phyloP scores from a whole-genome alignment of 1,284 basidiomycete species.

The Sphaerobolus stellatus region DNA sequence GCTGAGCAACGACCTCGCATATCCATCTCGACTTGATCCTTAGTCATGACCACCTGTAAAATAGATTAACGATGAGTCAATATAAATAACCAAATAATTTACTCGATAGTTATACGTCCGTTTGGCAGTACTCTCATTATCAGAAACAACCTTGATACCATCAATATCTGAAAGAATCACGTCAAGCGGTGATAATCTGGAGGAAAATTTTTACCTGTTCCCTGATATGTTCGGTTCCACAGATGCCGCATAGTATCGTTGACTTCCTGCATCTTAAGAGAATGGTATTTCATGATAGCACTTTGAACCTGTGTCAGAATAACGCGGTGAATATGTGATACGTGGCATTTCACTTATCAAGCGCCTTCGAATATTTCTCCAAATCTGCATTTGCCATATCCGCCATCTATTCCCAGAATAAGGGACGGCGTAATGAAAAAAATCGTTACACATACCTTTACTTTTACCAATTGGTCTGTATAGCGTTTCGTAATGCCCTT shows the following conservation, averaged over 20 bases:
- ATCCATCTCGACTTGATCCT: slow-evolving; percentile 98
- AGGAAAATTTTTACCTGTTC: slow-evolving; percentile 67
- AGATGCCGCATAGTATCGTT: slow-evolving; percentile 95
- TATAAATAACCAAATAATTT: slow-evolving; percentile 27
- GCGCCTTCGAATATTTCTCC: slow-evolving; percentile 95
- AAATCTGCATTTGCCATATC: slow-evolving; percentile 94
- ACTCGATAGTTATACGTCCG: slow-evolving; percentile 99
- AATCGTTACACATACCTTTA: slow-evolving; percentile 65
- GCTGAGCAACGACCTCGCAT: slow-evolving; percentile 99
- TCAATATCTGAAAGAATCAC: slow-evolving; percentile 79
- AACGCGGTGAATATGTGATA: slow-evolving; percentile 12
- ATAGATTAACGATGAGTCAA: slow-evolving; percentile 24
- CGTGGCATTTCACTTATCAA: slow-evolving; percentile 77
- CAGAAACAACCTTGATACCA: slow-evolving; percentile 93
- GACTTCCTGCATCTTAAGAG: slow-evolving; percentile 99
- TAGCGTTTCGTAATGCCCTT: slow-evolving; percentile 85
- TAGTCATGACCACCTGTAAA: slow-evolving; percentile 91
- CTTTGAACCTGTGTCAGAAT: slow-evolving; percentile 38
- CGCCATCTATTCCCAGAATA: slow-evolving; percentile 61
- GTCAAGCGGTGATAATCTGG: neutral
- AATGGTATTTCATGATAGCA: slow-evolving; percentile 97
- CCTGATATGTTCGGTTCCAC: slow-evolving; percentile 99
- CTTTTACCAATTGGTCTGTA: slow-evolving; percentile 88
- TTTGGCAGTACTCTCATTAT: slow-evolving; percentile 84
- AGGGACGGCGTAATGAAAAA: neutral